Conservation (phyloP, 495 filamentous ascomycete species). For the Podospora bellae-mahoneyi region DNA sequence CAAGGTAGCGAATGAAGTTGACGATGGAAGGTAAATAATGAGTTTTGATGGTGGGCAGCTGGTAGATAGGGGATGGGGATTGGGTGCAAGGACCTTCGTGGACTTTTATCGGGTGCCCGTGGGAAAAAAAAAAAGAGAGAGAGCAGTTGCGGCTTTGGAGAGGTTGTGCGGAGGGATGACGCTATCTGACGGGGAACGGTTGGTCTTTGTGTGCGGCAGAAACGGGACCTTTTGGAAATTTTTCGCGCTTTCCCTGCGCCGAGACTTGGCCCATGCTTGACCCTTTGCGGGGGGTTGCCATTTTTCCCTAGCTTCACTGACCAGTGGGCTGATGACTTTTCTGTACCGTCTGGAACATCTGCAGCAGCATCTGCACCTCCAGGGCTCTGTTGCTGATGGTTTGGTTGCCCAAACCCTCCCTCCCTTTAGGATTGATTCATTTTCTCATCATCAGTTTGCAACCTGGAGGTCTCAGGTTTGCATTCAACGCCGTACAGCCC, state of each 20-base stretch:
- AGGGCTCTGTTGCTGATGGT: background rate
- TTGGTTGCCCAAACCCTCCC: background rate
- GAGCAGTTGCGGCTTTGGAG: conserved; percentile 10
- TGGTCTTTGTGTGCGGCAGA: conserved; percentile 16
- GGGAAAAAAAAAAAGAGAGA: background rate
- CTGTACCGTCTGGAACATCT: background rate
- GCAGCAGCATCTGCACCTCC: background rate
- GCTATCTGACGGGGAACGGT: conserved; percentile 23
- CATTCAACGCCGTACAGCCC: background rate
- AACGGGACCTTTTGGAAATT: conserved; percentile 17
- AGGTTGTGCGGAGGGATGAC: conserved; percentile 25
- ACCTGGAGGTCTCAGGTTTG: background rate
- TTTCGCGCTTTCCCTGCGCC: conserved; percentile 20
- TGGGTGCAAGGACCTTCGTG: background rate
- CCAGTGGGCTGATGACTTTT: conserved; percentile 18
- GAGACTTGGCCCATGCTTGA: background rate
- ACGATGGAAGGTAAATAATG: background rate
- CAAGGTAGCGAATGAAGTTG: background rate
- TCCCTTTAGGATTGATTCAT: too few species aligned
- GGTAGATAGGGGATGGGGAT: too few species aligned
- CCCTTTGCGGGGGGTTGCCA: conserved; percentile 5
- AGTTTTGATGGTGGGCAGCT: background rate
- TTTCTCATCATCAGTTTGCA: background rate
- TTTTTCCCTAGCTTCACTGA: conserved; percentile 6
- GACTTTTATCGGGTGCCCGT: background rate